phyloP scores from a whole-genome alignment of 2,329 filamentous ascomycete species.

The Biscogniauxia mediterranea region DNA sequence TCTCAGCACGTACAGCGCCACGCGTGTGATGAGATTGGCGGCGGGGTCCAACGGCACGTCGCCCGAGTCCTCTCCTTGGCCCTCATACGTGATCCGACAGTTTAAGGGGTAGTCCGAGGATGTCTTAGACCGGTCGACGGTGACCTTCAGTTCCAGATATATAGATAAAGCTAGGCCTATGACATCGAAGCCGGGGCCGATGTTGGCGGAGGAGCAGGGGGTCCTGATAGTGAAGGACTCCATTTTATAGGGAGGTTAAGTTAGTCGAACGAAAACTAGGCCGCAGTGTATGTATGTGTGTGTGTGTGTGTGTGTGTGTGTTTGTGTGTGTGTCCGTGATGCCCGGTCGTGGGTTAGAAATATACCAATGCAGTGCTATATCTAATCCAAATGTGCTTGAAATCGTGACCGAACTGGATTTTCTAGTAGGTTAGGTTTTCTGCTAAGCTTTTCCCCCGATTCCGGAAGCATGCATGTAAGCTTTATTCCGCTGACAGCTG shows the following conservation, averaged over 20 bases:
- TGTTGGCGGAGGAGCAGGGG: conserved; percentile 95
- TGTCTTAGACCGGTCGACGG: conserved; percentile 59
- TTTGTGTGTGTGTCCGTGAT: no score
- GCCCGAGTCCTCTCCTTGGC: conserved; percentile 66
- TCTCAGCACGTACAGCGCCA: conserved; percentile 89
- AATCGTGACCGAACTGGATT: background rate
- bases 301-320: no score
- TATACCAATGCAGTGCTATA: no score
- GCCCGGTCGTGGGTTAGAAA: no score
- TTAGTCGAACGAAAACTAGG: background rate
- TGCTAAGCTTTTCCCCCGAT: background rate
- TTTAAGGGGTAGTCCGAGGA: conserved; percentile 66
- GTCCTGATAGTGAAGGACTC: conserved; percentile 72
- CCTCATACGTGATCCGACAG: conserved; percentile 89
- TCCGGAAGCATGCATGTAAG: background rate
- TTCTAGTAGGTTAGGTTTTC: background rate
- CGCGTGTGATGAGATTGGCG: conserved; percentile 88
- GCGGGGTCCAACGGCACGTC: conserved; percentile 82
- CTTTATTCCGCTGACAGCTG: background rate
- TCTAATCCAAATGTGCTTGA: background rate
- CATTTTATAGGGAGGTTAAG: conserved; percentile 35
- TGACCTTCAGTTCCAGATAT: conserved; percentile 87
- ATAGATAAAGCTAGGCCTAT: conserved; percentile 92
- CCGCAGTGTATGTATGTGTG: background rate
- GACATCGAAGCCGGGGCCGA: conserved; percentile 95